Conservation (phyloP, 2,329 filamentous ascomycete species). For the Ophiocordyceps unilateralis region DNA sequence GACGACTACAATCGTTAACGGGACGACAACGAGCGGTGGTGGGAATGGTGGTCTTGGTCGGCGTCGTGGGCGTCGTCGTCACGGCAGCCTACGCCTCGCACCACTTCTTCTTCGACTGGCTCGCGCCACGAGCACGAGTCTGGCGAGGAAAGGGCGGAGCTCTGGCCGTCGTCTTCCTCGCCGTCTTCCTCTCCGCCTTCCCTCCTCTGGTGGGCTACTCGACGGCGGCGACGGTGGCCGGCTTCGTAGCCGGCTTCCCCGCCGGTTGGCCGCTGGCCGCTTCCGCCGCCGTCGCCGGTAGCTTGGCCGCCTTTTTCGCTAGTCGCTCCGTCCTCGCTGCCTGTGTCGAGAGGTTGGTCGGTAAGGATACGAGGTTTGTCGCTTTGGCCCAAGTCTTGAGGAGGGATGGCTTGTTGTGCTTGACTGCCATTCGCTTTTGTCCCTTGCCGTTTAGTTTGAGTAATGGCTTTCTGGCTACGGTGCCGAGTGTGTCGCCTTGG, state of each 20-base stretch:
- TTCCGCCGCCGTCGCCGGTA: constrained; percentile 60
- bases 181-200: constrained; percentile 64
- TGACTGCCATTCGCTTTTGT: constrained; percentile 84
- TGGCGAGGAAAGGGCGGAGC: constrained; percentile 66
- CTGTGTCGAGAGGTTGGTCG: constrained; percentile 68
- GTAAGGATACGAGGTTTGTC: constrained; percentile 70
- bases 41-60: not conserved
- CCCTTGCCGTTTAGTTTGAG: constrained; percentile 84
- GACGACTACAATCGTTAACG: too few species aligned
- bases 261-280: constrained; percentile 70
- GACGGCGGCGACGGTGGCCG: constrained; percentile 41
- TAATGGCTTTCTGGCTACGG: constrained; percentile 87
- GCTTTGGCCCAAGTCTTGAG: constrained; percentile 78
- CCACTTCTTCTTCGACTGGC: constrained; percentile 50
- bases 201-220: constrained; percentile 81
- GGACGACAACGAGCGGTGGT: not conserved
- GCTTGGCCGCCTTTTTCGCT: constrained; percentile 61
- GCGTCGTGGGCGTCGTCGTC: constrained; percentile 25
- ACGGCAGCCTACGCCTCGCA: constrained; percentile 65
- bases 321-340: constrained; percentile 61
- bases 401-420: constrained; percentile 72
- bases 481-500: constrained; percentile 65
- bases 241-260: constrained; percentile 39
- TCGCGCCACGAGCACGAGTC: constrained; percentile 54
- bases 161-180: constrained; percentile 51